These are phyloP conservation scores for Beverwykella pulmonaria DNA, from an alignment of 495 filamentous ascomycete genomes.

Conservation along the genomic window DNA sequence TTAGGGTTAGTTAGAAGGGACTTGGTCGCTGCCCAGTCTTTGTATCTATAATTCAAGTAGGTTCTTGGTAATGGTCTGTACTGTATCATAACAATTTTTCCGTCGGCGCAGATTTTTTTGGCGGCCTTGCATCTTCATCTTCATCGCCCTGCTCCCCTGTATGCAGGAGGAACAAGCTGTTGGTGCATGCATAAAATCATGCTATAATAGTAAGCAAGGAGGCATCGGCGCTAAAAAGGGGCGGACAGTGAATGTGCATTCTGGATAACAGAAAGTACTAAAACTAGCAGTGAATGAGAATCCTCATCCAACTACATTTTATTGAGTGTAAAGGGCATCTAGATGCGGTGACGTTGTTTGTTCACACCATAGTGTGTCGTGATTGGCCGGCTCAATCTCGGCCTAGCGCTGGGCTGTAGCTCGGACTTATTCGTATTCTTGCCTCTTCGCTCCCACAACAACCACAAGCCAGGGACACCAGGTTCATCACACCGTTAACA, in stretches of 20 bases:
- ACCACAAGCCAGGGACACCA: not conserved
- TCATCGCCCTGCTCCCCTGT: not conserved
- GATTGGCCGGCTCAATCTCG: not conserved
- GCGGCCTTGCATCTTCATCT: conserved; percentile 1
- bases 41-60: conserved; percentile 68
- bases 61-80: not conserved
- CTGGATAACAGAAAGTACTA: conserved; percentile 1
- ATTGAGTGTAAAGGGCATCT: no score
- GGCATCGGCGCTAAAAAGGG: not conserved
- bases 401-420: not conserved
- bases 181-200: conserved; percentile 12
- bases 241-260: not conserved
- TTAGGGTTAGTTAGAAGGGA: conserved; percentile 84
- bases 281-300: not conserved
- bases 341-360: no score
- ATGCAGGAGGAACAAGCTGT: conserved; percentile 5
- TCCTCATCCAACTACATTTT: not conserved
- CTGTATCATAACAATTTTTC: not conserved
- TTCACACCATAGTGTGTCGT: not conserved
- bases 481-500: not conserved
- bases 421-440: not conserved
- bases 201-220: not conserved
- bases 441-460: not conserved
- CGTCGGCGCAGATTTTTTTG: not conserved
- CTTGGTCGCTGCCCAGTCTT: conserved; percentile 88